Percentiles rank a stretch among this genome's conserved stretches.
Evolutionary conservation across 2,329 filamentous ascomycete genomes (phyloP).

Genomic region (Colletotrichum gigasporum): DNA sequence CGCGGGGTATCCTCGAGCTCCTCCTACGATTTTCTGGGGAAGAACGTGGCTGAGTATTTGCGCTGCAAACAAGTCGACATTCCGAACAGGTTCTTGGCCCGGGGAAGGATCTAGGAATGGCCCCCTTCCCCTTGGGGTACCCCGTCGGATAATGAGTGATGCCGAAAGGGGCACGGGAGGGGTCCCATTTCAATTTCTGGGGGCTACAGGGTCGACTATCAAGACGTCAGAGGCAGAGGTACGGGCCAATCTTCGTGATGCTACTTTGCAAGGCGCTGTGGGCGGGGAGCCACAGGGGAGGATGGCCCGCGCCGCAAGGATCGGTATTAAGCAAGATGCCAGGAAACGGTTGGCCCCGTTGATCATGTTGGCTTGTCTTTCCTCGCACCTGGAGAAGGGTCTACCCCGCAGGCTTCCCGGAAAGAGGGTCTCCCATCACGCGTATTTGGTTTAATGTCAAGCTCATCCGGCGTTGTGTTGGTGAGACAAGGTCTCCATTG

Average conservation of each 20-base stretch:
- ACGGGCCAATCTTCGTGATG: neutral
- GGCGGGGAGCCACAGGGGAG: neutral
- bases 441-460: too few relatives aligned
- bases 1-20: constrained; percentile 33
- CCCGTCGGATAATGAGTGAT: too few relatives aligned
- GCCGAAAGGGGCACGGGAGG: too few relatives aligned
- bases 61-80: constrained; percentile 40
- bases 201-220: too few relatives aligned
- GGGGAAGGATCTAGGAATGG: constrained; percentile 30
- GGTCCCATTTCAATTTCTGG: too few relatives aligned
- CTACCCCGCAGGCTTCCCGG: neutral
- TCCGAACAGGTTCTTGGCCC: constrained; percentile 39
- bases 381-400: neutral
- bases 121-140: too few relatives aligned
- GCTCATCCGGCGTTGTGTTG: too few relatives aligned
- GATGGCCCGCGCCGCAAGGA: neutral
- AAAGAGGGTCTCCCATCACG: neutral
- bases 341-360: neutral
- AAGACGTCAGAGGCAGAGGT: too few relatives aligned
- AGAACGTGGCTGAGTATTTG: constrained; percentile 42
- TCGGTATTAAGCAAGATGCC: neutral
- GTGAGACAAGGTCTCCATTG: too few relatives aligned
- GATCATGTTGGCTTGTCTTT: neutral
- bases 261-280: neutral
- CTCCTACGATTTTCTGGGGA: constrained; percentile 43